Evolutionary conservation across 2,329 filamentous ascomycete species (phyloP).

Genomic region (Scleromitrula shiraiana): DNA sequence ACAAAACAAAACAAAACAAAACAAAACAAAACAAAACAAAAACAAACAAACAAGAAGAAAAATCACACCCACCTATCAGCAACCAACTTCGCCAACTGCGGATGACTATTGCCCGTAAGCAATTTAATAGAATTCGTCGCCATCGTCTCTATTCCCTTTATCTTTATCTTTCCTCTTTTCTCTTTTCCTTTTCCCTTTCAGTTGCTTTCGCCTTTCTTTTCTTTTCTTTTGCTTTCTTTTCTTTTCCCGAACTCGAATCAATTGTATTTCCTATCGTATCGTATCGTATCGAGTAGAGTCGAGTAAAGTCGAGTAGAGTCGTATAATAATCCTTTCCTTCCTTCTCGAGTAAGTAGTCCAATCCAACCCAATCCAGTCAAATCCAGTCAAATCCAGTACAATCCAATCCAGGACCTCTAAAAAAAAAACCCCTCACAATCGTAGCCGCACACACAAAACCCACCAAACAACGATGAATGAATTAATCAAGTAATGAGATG

Average conservation of each 20-base stretch:
- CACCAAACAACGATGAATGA: too few species aligned
- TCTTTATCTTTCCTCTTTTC: background rate
- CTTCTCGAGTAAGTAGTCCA: background rate
- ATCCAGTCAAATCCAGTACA: too few species aligned
- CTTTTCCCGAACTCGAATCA: background rate
- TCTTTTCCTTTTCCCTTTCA: background rate
- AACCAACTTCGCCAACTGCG: slow-evolving; percentile 61
- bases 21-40: too few species aligned
- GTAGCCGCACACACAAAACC: too few species aligned
- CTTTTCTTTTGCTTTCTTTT: background rate
- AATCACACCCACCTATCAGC: slow-evolving; percentile 18
- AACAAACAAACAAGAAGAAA: background rate
- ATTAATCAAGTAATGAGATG: too few species aligned
- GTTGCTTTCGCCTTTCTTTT: too few species aligned
- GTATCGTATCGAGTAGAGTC: too few species aligned
- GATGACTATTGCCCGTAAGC: slow-evolving; percentile 68
- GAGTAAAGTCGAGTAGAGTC: too few species aligned
- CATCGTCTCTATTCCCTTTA: slow-evolving; percentile 36
- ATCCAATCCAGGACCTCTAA: too few species aligned
- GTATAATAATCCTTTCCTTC: too few species aligned
- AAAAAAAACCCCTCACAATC: too few species aligned
- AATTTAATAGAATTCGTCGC: slow-evolving; percentile 68
- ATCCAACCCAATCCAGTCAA: background rate
- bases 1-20: background rate
- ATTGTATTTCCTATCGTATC: too few species aligned